phyloP scores from a whole-genome alignment of 2,329 filamentous ascomycete genomes.

The Fusarium sp. region DNA sequence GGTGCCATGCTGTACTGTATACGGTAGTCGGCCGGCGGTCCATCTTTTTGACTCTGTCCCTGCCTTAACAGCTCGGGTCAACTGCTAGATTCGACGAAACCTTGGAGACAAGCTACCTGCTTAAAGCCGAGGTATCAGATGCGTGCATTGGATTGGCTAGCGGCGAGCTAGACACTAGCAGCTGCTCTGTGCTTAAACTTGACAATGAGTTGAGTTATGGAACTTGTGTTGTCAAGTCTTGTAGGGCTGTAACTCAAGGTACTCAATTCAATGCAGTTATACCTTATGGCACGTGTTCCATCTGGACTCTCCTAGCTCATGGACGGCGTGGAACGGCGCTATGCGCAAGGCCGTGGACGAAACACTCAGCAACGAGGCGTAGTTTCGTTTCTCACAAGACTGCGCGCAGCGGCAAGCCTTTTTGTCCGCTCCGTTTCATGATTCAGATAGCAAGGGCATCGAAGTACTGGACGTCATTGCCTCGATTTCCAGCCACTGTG shows the following conservation, averaged over 20 bases:
- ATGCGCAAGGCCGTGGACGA: neutral
- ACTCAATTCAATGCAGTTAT: neutral
- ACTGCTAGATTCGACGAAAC: conserved; percentile 12
- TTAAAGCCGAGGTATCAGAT: conserved; percentile 12
- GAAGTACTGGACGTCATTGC: neutral
- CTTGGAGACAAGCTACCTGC: neutral
- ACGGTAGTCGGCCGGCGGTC: conserved; percentile 1
- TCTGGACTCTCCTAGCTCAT: conserved; percentile 6
- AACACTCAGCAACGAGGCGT: neutral
- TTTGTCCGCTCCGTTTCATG: neutral
- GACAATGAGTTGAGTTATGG: neutral
- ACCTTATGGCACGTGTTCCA: conserved; percentile 11
- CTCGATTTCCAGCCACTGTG: neutral
- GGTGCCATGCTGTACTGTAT: neutral
- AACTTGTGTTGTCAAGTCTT: neutral
- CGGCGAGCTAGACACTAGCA: conserved; percentile 1
- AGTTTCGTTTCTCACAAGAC: conserved; percentile 16
- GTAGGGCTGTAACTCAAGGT: conserved; percentile 9
- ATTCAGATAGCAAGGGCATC: neutral
- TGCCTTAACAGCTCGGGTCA: conserved; percentile 3
- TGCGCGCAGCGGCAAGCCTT: neutral
- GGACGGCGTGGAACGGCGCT: neutral
- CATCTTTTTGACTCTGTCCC: conserved; percentile 12
- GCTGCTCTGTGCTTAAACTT: neutral
- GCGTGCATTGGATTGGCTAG: conserved; percentile 2